Evolutionary conservation across 768 basidiomycete species (phyloP), one percentile per base, ranked within the genome.

Genomic region (Russula abietina): DNA sequence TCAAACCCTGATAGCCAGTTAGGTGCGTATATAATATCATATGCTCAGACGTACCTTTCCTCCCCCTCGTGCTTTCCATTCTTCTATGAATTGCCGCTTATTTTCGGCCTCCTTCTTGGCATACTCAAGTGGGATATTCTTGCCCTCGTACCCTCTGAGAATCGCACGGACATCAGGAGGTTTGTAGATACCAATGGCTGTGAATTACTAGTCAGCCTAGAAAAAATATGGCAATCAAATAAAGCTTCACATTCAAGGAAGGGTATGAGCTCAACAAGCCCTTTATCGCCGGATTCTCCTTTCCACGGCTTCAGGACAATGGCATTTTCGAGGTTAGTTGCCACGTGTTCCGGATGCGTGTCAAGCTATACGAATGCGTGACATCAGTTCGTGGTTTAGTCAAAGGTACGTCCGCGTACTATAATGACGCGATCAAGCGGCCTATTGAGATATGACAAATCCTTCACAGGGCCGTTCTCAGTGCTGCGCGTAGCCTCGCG

Each of bases 401-500:
- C 26, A 38, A 33, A 24, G 2, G 36, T 38, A 14, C 24, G 32
- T 4, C 49, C 26, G 33, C 57, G 9, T 43, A 61, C 60, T 12
- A 66, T 36, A 46, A 62, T 39, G 26, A 67, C 67, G 26, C 55
- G 60, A 26, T 68, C 64, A 1, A 69, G 57, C 12, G 67, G 61
- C 53, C 97, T 89, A 75, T 98, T 98, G 36, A 99, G 82, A 73
- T 93, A 98, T 0, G 93, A 89, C 26, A 98, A 79, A 71, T 99
- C 97, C 86, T 99, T 99, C 70, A 97, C 92, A 32, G 89, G 80
- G 67, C 85, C 82, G 45, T 91, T 91, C 59, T 93, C 84, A 30
- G 89, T 78, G 39, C 86, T 88, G 28, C 93, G 84, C 11, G 94
- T 96, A 14, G 89, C 84, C 70, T 99, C 95, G 48, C 93, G 86